Conservation (phyloP, 805 yeast species). For the fission yeast (Schizosaccharomyces pombe) region DNA sequence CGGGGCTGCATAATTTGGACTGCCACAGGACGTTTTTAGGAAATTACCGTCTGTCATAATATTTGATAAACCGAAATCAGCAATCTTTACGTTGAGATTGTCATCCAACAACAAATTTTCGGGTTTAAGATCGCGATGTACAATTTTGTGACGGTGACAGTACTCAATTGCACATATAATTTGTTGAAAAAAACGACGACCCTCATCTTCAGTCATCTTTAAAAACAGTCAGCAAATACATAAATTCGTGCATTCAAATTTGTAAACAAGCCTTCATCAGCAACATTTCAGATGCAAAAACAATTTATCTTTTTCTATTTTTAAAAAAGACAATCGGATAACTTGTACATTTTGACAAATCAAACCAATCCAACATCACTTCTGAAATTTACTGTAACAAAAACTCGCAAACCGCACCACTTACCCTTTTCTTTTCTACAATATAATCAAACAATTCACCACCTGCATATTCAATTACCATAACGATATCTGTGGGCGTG, state of each 20-base stretch:
- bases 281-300: too few species aligned
- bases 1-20: constrained; percentile 95
- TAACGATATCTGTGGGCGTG: constrained; percentile 81
- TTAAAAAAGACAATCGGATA: too few species aligned
- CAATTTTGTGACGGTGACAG: constrained; percentile 89
- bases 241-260: too few species aligned
- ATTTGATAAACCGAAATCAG: constrained; percentile 84
- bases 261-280: too few species aligned
- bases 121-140: constrained; percentile 88
- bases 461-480: constrained; percentile 96
- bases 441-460: constrained; percentile 86
- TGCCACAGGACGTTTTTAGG: constrained; percentile 82
- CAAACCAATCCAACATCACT: background rate
- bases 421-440: constrained; percentile 57
- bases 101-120: constrained; percentile 80
- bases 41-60: constrained; percentile 96
- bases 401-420: background rate
- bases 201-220: constrained; percentile 80
- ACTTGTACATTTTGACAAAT: too few species aligned
- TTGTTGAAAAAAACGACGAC: constrained; percentile 82
- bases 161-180: constrained; percentile 90
- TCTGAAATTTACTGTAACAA: too few species aligned
- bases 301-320: too few species aligned
- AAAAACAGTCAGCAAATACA: too few species aligned
- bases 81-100: constrained; percentile 75